Conservation (phyloP, 2,329 filamentous ascomycete species). For the Colletotrichum endophyticum region DNA sequence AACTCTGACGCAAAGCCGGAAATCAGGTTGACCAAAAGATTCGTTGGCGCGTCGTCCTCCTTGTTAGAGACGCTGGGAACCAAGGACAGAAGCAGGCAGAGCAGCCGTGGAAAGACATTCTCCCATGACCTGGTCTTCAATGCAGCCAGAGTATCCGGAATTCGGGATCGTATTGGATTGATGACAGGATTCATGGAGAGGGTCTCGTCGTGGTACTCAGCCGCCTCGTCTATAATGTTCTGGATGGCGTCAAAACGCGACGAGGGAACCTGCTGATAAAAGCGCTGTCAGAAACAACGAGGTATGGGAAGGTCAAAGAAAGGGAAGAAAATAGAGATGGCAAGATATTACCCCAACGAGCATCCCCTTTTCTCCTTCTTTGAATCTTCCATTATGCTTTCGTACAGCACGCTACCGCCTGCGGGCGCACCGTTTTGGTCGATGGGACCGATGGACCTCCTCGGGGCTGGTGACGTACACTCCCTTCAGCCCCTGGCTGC, state of each 20-base stretch:
- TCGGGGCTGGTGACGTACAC: neutral
- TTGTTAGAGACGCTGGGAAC: neutral
- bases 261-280: neutral
- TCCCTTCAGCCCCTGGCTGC: neutral
- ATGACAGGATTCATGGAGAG: neutral
- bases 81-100: neutral
- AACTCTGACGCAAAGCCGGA: no score
- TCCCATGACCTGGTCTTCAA: neutral
- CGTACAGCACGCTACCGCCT: neutral
- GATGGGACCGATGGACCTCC: neutral
- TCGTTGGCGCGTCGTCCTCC: neutral
- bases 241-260: neutral
- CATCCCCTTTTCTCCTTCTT: neutral
- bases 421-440: neutral
- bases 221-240: neutral
- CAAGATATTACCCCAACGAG: neutral
- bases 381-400: neutral
- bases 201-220: neutral
- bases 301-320: neutral
- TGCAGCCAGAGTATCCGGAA: neutral
- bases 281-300: neutral
- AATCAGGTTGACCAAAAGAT: neutral
- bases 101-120: neutral
- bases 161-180: neutral
- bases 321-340: neutral